A percentile compares a stretch with the other conserved stretches of the same genome.
Evolutionary conservation across 352 stramenopile genomes (phyloP).

Genomic region (Bremia lactucae): DNA sequence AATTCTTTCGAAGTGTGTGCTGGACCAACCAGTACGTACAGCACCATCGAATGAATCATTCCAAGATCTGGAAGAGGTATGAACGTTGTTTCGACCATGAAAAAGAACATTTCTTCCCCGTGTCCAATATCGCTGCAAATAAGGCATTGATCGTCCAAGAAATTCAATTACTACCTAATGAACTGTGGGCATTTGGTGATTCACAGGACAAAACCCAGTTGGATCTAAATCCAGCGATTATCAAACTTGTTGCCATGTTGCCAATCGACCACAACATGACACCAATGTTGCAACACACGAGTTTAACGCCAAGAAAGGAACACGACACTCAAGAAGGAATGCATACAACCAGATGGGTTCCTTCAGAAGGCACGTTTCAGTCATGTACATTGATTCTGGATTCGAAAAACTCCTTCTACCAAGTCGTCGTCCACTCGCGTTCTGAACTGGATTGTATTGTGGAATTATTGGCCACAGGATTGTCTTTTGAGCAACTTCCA

Average conservation of each 20-base stretch:
- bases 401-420: constrained; percentile 16
- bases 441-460: constrained; percentile 25
- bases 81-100: constrained; percentile 28
- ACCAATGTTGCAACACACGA: constrained; percentile 7
- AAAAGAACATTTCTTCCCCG: constrained; percentile 47
- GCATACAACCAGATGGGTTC: constrained; percentile 15
- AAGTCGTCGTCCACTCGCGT: constrained; percentile 17
- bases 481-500: constrained; percentile 26
- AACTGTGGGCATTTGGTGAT: constrained; percentile 18
- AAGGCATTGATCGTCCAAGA: too few relatives aligned
- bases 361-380: constrained; percentile 18
- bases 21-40: constrained; percentile 66
- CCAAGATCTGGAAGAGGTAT: constrained; percentile 36
- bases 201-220: constrained; percentile 18
- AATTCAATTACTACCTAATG: constrained; percentile 13
- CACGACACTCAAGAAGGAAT: too few relatives aligned
- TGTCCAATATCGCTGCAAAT: too few relatives aligned
- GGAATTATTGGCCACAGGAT: constrained; percentile 19
- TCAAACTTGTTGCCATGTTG: constrained; percentile 21
- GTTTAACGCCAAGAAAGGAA: too few relatives aligned
- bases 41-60: constrained; percentile 50
- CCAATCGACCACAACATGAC: constrained; percentile 12
- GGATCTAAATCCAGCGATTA: constrained; percentile 16
- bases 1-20: constrained; percentile 57
- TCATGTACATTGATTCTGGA: constrained; percentile 10